phyloP scores from a whole-genome alignment of 106 monocot genomes.

The Apostasia shenzhenica region DNA sequence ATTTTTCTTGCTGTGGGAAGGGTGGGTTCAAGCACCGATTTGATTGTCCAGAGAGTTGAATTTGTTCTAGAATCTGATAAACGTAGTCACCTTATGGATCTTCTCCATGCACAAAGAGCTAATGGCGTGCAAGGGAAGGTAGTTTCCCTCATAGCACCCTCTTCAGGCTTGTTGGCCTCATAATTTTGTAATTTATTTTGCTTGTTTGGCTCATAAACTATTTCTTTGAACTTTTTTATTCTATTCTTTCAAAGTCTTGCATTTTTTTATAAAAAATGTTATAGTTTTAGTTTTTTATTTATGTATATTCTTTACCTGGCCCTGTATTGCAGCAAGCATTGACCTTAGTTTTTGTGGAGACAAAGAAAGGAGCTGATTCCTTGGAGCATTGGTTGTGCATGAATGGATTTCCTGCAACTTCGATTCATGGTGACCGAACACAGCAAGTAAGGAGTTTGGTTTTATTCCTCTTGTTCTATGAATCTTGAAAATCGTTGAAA shows the following conservation, averaged over 20 bases:
- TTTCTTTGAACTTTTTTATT: not conserved
- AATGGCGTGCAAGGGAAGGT: conserved; percentile 55
- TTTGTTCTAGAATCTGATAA: conserved; percentile 53
- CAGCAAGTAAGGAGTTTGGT: conserved; percentile 32
- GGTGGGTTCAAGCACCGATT: conserved; percentile 61
- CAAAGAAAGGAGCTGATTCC: conserved; percentile 59
- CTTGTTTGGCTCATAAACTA: not conserved
- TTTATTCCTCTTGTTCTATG: not conserved
- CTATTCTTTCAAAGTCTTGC: not conserved
- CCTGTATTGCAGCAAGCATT: conserved; percentile 35
- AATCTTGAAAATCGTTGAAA: no score
- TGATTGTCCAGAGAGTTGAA: conserved; percentile 58
- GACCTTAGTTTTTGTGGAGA: conserved; percentile 60
- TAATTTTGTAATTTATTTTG: not conserved
- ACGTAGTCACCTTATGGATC: conserved; percentile 57
- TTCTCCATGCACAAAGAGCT: conserved; percentile 55
- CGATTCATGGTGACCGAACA: conserved; percentile 58
- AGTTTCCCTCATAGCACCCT: not conserved
- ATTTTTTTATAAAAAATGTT: not conserved
- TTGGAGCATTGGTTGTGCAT: conserved; percentile 52
- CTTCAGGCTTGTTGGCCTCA: not conserved
- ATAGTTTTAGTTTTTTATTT: not conserved
- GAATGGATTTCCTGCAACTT: conserved; percentile 59
- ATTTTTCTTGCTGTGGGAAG: conserved; percentile 64
- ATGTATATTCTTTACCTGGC: no score